Evolutionary conservation across 2,329 filamentous ascomycete species (phyloP), one percentile per base, ranked within the genome.

Genomic region (Xylaria sp.): DNA sequence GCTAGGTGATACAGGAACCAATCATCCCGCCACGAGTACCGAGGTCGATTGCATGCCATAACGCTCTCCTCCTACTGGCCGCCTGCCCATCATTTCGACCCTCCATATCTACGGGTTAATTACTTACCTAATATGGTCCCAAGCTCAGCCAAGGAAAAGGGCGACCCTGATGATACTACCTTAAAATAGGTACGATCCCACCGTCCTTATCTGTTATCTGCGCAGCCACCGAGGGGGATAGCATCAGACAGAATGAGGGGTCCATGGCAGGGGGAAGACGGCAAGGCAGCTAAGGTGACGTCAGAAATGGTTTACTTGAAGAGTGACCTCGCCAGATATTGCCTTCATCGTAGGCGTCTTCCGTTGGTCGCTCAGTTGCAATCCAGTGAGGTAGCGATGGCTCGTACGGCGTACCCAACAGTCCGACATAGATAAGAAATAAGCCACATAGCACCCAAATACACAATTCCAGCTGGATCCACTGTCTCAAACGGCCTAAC

Each of bases 1-100:
- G 48, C 18, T 34, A 54, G 32, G 55, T 23, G 6, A 63, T 54
- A 51, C 37, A 63, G 65, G 57, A 63, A 54, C 73, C 73, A 74
- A 74, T 73, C 73, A 67, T 68, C 65, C 28, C 23, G 28, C 59
- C 72, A 73, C 73, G 73, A 70, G 70, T 52, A 13, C 44, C 46
- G 37, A 64, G 20, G 34, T 32, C 20, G 25, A 51, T 50, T 44
- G 59, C 61, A 60, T 65, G 60, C 57, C 34, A 51, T 50, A 51
- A 63, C 46, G 7, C 57, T 63, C 57, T 52, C 32, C 54, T 68
- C 46, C 23, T 46, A 67, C 68, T 67, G 65, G 65, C 10, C 54
- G 65, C 44, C 57, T 51, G 23, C 51, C 32, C 13, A 48, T 23
- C 15, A 18, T 18, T 18, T 18, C 18, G 41, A 46, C 41, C 41